phyloP scores from a whole-genome alignment of 176 grass and related monocot genomes.

The Ampelocalamus luodianensis region DNA sequence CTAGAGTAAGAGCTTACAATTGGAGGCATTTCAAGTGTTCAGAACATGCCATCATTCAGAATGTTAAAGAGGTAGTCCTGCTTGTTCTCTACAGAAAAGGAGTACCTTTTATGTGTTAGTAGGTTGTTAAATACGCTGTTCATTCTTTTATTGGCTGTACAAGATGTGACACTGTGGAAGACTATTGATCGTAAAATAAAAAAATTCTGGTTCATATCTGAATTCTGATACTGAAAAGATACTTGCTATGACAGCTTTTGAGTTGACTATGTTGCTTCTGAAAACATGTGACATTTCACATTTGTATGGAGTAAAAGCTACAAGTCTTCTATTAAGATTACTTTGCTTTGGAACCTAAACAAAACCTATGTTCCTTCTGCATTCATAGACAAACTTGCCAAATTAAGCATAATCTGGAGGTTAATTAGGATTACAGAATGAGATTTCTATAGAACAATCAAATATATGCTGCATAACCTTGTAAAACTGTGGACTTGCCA shows the following conservation, averaged over 20 bases:
- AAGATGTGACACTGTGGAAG: not conserved
- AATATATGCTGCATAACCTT: slow-evolving; percentile 21
- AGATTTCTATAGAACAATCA: not conserved
- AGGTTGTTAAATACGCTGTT: not conserved
- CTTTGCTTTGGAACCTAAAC: not conserved
- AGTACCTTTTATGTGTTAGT: not conserved
- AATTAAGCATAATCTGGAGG: not conserved
- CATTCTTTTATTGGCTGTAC: slow-evolving; percentile 35
- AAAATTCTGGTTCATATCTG: not conserved
- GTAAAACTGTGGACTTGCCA: not conserved
- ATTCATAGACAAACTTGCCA: not conserved
- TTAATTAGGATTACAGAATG: not conserved
- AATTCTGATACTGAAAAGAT: not conserved
- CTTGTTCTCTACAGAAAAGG: slow-evolving; percentile 18
- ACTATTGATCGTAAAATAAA: not conserved
- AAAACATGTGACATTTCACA: not conserved
- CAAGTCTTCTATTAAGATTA: not conserved
- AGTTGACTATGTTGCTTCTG: slow-evolving; percentile 10
- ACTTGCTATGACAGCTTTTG: not conserved
- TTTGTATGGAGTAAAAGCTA: not conserved
- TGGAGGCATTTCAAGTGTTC: slow-evolving; percentile 54
- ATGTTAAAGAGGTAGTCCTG: slow-evolving; percentile 57
- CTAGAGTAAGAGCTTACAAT: slow-evolving; percentile 69
- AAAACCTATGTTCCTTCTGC: not conserved
- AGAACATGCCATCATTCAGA: slow-evolving; percentile 64